phyloP scores from a whole-genome alignment of 345 rosid genomes.

The Linum usitatissimum region DNA sequence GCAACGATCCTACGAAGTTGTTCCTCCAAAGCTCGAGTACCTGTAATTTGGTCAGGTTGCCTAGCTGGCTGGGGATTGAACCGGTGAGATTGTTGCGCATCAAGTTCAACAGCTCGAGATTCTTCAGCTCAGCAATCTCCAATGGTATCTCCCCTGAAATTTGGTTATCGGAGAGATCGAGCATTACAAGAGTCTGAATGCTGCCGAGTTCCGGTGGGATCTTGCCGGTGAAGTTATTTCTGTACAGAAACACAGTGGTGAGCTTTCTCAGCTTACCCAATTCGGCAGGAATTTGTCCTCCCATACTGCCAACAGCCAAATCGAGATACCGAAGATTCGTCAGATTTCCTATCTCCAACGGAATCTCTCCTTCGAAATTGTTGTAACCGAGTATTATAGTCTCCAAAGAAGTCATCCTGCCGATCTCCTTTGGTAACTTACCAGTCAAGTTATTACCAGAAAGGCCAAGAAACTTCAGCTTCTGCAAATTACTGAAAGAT shows the following conservation, averaged over 20 bases:
- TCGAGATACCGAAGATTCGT: constrained; percentile 53
- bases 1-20: constrained; percentile 49
- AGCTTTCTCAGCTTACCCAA: constrained; percentile 45
- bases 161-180: constrained; percentile 67
- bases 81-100: constrained; percentile 62
- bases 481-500: constrained; percentile 46
- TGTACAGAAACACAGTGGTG: constrained; percentile 53
- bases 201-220: constrained; percentile 57
- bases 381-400: constrained; percentile 66
- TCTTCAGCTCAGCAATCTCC: constrained; percentile 40
- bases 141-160: constrained; percentile 55
- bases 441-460: constrained; percentile 68
- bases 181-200: constrained; percentile 39
- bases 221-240: constrained; percentile 45
- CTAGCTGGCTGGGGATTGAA: constrained; percentile 39
- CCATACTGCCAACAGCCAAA: constrained; percentile 57
- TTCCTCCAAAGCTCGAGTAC: constrained; percentile 75
- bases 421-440: constrained; percentile 43
- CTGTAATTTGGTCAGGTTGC: constrained; percentile 43
- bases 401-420: constrained; percentile 50
- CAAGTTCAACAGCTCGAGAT: constrained; percentile 58
- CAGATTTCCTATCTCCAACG: constrained; percentile 59
- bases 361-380: constrained; percentile 51
- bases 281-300: constrained; percentile 51
- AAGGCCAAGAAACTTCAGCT: constrained; percentile 57